Evolutionary conservation across 441 rosid genomes (phyloP), one percentile per base, ranked within the genome.

Genomic region (Pelargonium cotyledonis): DNA sequence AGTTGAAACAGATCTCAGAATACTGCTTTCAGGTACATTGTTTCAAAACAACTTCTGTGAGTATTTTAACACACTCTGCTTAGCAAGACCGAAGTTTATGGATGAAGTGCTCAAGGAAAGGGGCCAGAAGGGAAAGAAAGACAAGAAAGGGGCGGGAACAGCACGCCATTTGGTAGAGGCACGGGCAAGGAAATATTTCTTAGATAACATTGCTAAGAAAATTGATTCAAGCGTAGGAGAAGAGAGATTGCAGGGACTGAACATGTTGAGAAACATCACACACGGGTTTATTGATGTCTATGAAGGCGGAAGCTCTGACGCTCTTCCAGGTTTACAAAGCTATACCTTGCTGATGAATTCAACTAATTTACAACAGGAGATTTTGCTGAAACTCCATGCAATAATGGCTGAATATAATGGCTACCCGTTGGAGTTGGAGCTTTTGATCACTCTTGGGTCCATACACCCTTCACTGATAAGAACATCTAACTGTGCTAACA

Each of bases 41-140:
- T 95, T 95, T 80, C 99, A 95, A 81, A 95, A 95, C 81, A 95
- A 95, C 74, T 95, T 95, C 77, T 86, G 91, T 41, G 99, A 91
- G 72, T 95, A 91, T 80, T 95, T 91, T 78, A 95, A 95, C 81
- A 95, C 99, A 2, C 83, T 95, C 40, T 89, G 94, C 78, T 79
- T 95, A 66, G 96, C 99, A 23, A 87, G 99, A 73, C 99, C 99
- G 0, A 87, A 86, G 80, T 91, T 94, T 51, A 79, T 87, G 23
- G 68, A 80, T 68, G 99, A 91, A 81, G 95, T 94, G 15, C 71
- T 89, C 77, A 80, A 57, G 80, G 82, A 60, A 72, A 67, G 88
- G 49, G 97, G 89, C 70, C 87, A 88, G 2, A 94, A 88, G 69
- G 87, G 72, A 76, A 85, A 80, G 76, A 76, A 73, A 67, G 82